Conservation (phyloP, 2,329 filamentous ascomycete genomes). For the Colletotrichum tamarilloi region DNA sequence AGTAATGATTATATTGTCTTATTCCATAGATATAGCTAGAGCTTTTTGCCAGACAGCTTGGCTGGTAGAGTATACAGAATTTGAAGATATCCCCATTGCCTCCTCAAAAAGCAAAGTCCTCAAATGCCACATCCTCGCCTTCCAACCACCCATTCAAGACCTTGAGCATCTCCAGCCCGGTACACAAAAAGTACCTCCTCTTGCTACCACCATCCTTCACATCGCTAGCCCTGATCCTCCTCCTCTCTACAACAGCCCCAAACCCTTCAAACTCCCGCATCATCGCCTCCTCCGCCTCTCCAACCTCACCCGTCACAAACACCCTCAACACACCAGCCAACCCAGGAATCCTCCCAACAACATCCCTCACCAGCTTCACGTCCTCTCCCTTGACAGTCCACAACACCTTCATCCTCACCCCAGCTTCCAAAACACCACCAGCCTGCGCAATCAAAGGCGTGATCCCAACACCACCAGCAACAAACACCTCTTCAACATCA, state of each 20-base stretch:
- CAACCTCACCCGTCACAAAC: slow-evolving; percentile 69
- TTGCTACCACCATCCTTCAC: slow-evolving; percentile 49
- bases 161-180: slow-evolving; percentile 54
- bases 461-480: slow-evolving; percentile 85
- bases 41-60: too few species aligned
- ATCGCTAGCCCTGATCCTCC: slow-evolving; percentile 55
- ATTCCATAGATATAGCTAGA: too few species aligned
- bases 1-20: too few species aligned
- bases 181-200: slow-evolving; percentile 65
- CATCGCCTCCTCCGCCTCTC: slow-evolving; percentile 46
- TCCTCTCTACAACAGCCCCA: slow-evolving; percentile 47
- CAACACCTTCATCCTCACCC: slow-evolving; percentile 63
- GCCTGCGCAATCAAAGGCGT: slow-evolving; percentile 82
- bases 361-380: slow-evolving; percentile 69
- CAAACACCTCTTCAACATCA: slow-evolving; percentile 61
- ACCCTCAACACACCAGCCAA: slow-evolving; percentile 66
- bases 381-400: slow-evolving; percentile 77
- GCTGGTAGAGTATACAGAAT: too few species aligned
- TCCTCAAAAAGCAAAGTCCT: slow-evolving; percentile 69
- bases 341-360: slow-evolving; percentile 61
- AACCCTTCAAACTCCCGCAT: slow-evolving; percentile 47
- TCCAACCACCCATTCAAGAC: slow-evolving; percentile 62
- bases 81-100: not conserved
- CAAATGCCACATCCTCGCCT: slow-evolving; percentile 65
- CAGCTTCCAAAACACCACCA: slow-evolving; percentile 53